Percentiles rank a stretch among this genome's conserved stretches.
Evolutionary conservation across 352 stramenopile species (phyloP).

Genomic region (Globisporangium paddicum): DNA sequence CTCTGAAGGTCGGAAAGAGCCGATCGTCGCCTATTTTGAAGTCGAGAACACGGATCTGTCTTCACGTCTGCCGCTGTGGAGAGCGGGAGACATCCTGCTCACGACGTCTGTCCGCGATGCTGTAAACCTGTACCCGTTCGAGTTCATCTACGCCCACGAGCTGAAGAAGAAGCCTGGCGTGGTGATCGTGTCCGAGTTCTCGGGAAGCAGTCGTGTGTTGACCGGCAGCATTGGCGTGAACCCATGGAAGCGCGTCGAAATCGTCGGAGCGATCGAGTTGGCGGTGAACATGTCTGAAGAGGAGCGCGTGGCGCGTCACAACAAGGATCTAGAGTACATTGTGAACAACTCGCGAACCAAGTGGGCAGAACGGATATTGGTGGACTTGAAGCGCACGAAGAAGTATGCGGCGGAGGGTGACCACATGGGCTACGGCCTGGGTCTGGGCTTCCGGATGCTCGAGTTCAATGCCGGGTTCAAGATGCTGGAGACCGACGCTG

Average conservation of each 20-base stretch:
- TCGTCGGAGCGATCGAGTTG: conserved; percentile 63
- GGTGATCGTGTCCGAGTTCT: conserved; percentile 98
- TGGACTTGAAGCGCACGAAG: conserved; percentile 96
- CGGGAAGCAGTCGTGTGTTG: conserved; percentile 95
- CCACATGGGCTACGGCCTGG: conserved; percentile 93
- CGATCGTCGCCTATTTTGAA: conserved; percentile 64
- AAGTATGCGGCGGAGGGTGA: conserved; percentile 87
- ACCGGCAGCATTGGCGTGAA: conserved; percentile 96
- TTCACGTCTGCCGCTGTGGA: conserved; percentile 67
- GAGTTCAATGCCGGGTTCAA: conserved; percentile 96
- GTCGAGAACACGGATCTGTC: conserved; percentile 82
- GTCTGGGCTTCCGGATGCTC: conserved; percentile 94
- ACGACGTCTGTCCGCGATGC: conserved; percentile 77
- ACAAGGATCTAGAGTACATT: conserved; percentile 91
- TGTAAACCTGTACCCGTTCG: conserved; percentile 83
- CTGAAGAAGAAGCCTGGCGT: conserved; percentile 76
- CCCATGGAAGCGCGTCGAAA: conserved; percentile 94
- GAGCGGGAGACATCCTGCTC: conserved; percentile 63
- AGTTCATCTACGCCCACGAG: conserved; percentile 85
- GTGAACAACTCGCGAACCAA: conserved; percentile 93
- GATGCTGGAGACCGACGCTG: conserved; percentile 89
- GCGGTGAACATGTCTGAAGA: conserved; percentile 71
- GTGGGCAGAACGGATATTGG: conserved; percentile 96
- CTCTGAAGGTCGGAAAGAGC: conserved; percentile 28
- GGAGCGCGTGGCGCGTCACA: conserved; percentile 63